Base-by-base conservation (phyloP, 1,139 yeast species). In the Blastobotrys persicus region DNA sequence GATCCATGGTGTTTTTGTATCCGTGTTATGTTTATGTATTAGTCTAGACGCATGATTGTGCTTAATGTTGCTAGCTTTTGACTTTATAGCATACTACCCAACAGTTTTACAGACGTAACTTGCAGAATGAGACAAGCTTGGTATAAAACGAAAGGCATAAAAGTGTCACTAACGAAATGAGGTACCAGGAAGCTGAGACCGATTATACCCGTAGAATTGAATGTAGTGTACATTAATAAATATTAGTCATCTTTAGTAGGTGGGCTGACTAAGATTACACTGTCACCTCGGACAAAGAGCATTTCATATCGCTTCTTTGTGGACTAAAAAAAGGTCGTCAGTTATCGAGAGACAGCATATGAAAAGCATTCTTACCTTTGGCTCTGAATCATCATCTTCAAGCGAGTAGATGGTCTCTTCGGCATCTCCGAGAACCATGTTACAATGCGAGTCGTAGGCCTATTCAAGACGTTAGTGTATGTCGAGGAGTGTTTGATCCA, bases 371-470 rank as follows among this genome's bases (percentile, higher is more conserved):
- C 65, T 40, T 57, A 69, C 74, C 56, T 65, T 69, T 37, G 75
- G 63, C 14, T 75, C 76, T 9, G 73, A 67, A 3, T 67, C 77
- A 4, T 65, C 74, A 13, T 75, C 82, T 35, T 74, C 78, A 34
- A 80, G 64, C 34, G 75, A 74, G 63, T 80, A 87, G 46, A 91
- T 81, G 7, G 86, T 86, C 65, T 92, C 99, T 53, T 78, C 79
- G 2, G 96, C 97, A 60, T 94, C 96, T 61, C 98, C 89, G 59
- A 92, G 78, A 39, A 92, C 96, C 78, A 94, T 82, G 67, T 94
- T 92, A 69, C 98, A 92, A 69, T 92, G 98, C 45, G 95, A 86
- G 68, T 92, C 98, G 69, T 88, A 92, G 1, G 96, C 97, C 77
- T 73, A 50, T 19, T 13, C 31, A 3, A 3, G 31, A 17, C 41